Evolutionary conservation across 306 rosid species (phyloP), one percentile per base, ranked within the genome.

Genomic region (Trifolium fragiferum): DNA sequence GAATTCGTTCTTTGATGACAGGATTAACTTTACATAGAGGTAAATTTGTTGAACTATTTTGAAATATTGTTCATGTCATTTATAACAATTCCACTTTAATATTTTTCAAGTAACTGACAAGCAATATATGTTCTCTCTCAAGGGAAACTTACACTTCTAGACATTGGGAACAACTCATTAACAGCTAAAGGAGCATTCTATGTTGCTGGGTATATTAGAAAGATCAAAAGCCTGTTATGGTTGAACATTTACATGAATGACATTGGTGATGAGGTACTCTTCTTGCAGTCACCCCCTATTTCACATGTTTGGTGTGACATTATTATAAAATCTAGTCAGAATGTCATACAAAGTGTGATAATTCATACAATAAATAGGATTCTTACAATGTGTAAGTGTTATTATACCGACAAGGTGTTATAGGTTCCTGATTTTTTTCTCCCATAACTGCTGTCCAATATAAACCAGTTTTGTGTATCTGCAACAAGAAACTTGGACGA

Each of bases 201-300:
- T 78, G 93, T 94, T 44, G 95, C 95, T 18, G 97, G 87, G 84
- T 92, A 80, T 76, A 60, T 92, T 62, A 88, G 76, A 85, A 94
- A 84, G 89, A 82, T 84, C 84, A 92, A 70, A 85, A 92, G 83
- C 85, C 72, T 94, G 60, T 73, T 90, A 63, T 86, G 89, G 90
- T 80, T 94, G 88, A 90, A 92, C 77, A 82, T 92, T 83, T 90
- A 86, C 88, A 94, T 94, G 99, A 94, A 94, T 83, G 99, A 94
- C 82, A 88, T 94, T 51, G 95, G 95, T 38, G 99, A 94, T 69
- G 93, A 92, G 97, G 99, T 94, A 93, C 71, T 46, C 61, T 74
- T 79, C 73, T 82, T 69, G 19, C 32, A 15, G 46, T 44, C 50
- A 25, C 68, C 35, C 41, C 63, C 38, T 35, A 74, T 70, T 73